phyloP scores from a whole-genome alignment of 2,329 filamentous ascomycete genomes.

The Furcasterigmium sp. region DNA sequence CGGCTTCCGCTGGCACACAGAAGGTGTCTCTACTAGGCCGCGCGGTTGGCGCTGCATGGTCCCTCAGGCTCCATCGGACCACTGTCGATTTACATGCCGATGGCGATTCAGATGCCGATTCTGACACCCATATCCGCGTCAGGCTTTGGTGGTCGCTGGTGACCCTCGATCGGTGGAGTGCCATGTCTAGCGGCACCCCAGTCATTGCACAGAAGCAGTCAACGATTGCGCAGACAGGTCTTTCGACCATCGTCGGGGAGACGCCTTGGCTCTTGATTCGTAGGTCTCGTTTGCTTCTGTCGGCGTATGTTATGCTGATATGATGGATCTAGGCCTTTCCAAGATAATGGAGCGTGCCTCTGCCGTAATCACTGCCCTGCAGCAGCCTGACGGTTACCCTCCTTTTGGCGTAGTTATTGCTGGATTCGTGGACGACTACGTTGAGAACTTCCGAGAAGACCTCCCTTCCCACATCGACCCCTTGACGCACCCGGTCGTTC shows the following conservation, averaged over 20 bases:
- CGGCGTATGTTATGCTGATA: too few species aligned
- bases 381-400: constrained; percentile 4
- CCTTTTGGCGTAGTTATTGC: constrained; percentile 28
- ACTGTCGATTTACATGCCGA: constrained; percentile 20
- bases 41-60: constrained; percentile 61
- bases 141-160: constrained; percentile 70
- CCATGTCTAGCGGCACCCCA: constrained; percentile 59
- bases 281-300: constrained; percentile 34
- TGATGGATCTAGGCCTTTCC: too few species aligned
- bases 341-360: constrained; percentile 44
- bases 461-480: constrained; percentile 53
- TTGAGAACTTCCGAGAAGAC: constrained; percentile 62
- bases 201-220: constrained; percentile 58
- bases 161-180: constrained; percentile 68
- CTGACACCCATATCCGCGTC: constrained; percentile 55
- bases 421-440: constrained; percentile 47
- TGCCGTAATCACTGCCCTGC: constrained; percentile 25
- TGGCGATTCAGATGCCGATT: constrained; percentile 48
- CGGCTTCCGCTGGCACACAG: constrained; percentile 37
- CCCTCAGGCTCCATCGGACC: constrained; percentile 53
- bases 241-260: constrained; percentile 57
- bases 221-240: constrained; percentile 53
- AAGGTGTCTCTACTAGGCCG: constrained; percentile 55
- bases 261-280: constrained; percentile 59
- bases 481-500: constrained; percentile 48